Percentiles rank a stretch among this genome's conserved stretches.
phyloP scores from a whole-genome alignment of 2,329 filamentous ascomycete species.

The Alternaria solani region DNA sequence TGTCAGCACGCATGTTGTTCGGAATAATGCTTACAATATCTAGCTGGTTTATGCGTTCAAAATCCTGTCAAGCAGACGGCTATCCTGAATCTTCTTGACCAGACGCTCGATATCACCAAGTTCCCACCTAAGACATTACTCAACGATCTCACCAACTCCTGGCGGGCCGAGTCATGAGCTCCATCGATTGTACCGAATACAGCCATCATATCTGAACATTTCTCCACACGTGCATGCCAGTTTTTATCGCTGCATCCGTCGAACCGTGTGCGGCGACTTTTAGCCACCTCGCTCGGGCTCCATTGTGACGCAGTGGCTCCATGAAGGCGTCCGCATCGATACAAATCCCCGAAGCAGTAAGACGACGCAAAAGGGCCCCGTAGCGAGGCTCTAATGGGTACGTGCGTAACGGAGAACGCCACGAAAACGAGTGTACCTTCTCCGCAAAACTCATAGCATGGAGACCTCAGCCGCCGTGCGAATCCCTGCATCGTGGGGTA shows the following conservation, averaged over 20 bases:
- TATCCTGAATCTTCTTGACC: slow-evolving; percentile 38
- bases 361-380: not conserved
- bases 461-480: not conserved
- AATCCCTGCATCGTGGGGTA: slow-evolving; percentile 16
- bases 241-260: not conserved
- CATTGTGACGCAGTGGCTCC: not conserved
- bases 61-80: slow-evolving; percentile 36
- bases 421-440: not conserved
- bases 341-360: not conserved
- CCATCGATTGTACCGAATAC: not conserved
- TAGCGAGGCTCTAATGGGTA: slow-evolving; percentile 6
- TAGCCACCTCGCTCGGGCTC: not conserved
- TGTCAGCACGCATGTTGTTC: too few species aligned
- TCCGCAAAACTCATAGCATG: not conserved
- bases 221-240: not conserved
- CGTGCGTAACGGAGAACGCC: not conserved
- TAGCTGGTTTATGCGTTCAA: slow-evolving; percentile 45
- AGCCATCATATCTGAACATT: not conserved
- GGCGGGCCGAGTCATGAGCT: slow-evolving; percentile 34
- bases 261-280: not conserved
- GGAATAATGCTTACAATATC: slow-evolving; percentile 5
- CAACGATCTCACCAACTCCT: slow-evolving; percentile 39
- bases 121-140: slow-evolving; percentile 42
- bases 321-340: not conserved
- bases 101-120: slow-evolving; percentile 38